Evolutionary conservation across 306 rosid species (phyloP), one percentile per base, ranked within the genome.

Genomic region (Clitoria ternatea): DNA sequence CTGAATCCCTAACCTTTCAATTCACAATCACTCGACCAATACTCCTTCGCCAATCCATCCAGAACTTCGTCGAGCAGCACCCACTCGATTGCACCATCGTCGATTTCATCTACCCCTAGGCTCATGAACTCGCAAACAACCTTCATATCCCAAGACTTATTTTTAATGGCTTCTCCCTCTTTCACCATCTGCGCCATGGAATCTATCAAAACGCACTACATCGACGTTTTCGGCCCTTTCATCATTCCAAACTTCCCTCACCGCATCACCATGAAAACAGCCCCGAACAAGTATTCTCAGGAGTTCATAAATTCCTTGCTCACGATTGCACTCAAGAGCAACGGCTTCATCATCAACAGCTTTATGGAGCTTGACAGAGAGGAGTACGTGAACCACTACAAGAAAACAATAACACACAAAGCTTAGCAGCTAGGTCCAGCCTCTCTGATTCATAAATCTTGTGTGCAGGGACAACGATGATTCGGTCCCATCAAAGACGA

Each of bases 401-500:
- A 75, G 56, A 75, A 30, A n/a, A 72, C 13, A 5, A 66, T 36
- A 0, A 74, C 77, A 0, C 70, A 52, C 43, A 79, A 72, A 23
- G 70, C 78, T 0, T 79, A 82, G 84, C 82, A 73, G 8, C 13
- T 85, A 8, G 89, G 89, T 1, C 86, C 84, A 0, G 63, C 66
- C 19, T 75, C 66, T 2, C 61, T 84, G 5, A 50, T 15, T 18
- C 42, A 53, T 14, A 59, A 13, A 73, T n/a, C n/a, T n/a, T n/a
- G n/a, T n/a, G n/a, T n/a, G n/a, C n/a, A n/a, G n/a, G n/a, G n/a
- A n/a, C n/a, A n/a, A n/a, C n/a, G n/a, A n/a, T n/a, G n/a, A n/a
- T n/a, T n/a, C n/a, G n/a, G n/a, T n/a, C n/a, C n/a, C n/a, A n/a
- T n/a, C n/a, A n/a, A n/a, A n/a, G n/a, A n/a, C n/a, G n/a, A n/a